phyloP scores from a whole-genome alignment of 2,329 filamentous ascomycete genomes.

The Chaetoscypha palmicola region DNA sequence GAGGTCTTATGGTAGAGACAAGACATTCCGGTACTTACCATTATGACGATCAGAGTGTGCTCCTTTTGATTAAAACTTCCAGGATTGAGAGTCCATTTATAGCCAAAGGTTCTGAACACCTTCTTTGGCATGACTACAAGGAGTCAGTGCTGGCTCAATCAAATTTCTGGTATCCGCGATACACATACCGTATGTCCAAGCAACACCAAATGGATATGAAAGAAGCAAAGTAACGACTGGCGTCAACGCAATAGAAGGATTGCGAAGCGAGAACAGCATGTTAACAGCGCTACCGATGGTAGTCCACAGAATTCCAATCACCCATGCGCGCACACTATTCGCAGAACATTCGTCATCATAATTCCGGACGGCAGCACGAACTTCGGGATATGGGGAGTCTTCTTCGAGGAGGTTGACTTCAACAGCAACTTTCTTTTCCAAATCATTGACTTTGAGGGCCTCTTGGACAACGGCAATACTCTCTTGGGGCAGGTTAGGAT shows the following conservation, averaged over 20 bases:
- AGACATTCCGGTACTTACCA: too few relatives aligned
- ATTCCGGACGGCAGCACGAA: conserved; percentile 51
- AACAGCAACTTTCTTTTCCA: conserved; percentile 10
- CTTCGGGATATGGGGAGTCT: conserved; percentile 18
- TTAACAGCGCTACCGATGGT: conserved; percentile 11
- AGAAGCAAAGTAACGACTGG: conserved; percentile 11
- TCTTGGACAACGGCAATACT: conserved; percentile 2
- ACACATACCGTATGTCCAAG: conserved; percentile 5
- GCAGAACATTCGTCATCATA: conserved; percentile 58
- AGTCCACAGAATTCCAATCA: conserved; percentile 42
- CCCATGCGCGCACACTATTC: conserved; percentile 59
- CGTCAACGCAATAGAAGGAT: conserved; percentile 13
- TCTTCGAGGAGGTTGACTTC: conserved; percentile 11
- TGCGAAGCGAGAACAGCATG: conserved; percentile 15
- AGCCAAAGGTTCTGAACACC: conserved; percentile 40
- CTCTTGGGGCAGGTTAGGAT: conserved; percentile 13
- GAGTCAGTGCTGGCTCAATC: neutral
- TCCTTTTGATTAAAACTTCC: conserved; percentile 65
- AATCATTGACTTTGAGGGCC: conserved; percentile 9
- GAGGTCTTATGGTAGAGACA: too few relatives aligned
- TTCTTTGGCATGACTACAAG: conserved; percentile 9
- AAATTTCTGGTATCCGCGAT: too few relatives aligned
- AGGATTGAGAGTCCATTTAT: conserved; percentile 51
- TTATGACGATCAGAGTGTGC: conserved; percentile 60
- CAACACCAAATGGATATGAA: conserved; percentile 8